Percentiles rank a stretch among this genome's conserved stretches.
Conservation (phyloP, 2,329 filamentous ascomycete genomes). For the Septoria linicola region DNA sequence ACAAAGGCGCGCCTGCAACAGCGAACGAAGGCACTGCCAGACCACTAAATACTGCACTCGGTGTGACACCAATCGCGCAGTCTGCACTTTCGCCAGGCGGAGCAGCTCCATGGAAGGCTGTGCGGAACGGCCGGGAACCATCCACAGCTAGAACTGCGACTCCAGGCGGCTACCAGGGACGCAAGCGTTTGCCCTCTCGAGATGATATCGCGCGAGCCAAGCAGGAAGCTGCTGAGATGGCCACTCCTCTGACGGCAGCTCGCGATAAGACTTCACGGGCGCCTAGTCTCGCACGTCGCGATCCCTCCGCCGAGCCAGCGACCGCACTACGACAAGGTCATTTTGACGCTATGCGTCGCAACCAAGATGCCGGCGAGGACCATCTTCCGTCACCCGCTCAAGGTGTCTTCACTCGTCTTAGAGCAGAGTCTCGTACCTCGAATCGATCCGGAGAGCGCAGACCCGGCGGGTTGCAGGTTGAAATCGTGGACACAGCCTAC, state of each 20-base stretch:
- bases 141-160: constrained; percentile 57
- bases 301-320: constrained; percentile 32
- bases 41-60: constrained; percentile 37
- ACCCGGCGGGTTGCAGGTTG: constrained; percentile 63
- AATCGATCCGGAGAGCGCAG: constrained; percentile 77
- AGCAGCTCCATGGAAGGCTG: constrained; percentile 40
- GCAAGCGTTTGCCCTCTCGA: constrained; percentile 67
- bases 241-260: constrained; percentile 61
- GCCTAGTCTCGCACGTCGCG: constrained; percentile 16
- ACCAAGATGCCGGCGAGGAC: constrained; percentile 14
- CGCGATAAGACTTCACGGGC: constrained; percentile 46
- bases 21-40: constrained; percentile 10
- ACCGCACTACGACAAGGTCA: constrained; percentile 29
- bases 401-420: constrained; percentile 61
- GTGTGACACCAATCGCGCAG: constrained; percentile 80
- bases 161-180: constrained; percentile 58
- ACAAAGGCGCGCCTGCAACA: constrained; percentile 56
- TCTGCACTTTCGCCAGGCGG: constrained; percentile 66
- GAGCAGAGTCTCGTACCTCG: constrained; percentile 60
- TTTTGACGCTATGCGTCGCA: constrained; percentile 23
- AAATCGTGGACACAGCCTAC: constrained; percentile 47
- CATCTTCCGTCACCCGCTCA: constrained; percentile 68
- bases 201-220: constrained; percentile 36
- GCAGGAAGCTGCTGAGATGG: constrained; percentile 62
- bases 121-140: constrained; percentile 42